Evolutionary conservation across 73 alveolate genomes (phyloP).

Genomic region (Paramecium caudatum): DNA sequence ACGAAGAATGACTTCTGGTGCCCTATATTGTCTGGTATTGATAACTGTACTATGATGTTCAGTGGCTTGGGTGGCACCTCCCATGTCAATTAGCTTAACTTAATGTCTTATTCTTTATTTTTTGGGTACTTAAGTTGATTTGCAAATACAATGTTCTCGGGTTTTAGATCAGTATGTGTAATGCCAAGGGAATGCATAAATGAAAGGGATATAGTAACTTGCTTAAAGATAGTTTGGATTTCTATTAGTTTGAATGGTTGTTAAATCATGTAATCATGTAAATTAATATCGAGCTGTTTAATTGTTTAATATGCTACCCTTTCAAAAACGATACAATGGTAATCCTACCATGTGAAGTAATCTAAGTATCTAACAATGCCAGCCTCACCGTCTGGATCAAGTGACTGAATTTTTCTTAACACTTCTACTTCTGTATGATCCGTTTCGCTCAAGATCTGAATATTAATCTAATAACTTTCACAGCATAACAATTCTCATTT

Average conservation of each 20-base stretch:
- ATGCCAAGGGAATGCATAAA: conserved; percentile 76
- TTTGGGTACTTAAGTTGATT: conserved; percentile 75
- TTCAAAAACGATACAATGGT: conserved; percentile 45
- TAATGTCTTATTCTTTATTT: conserved; percentile 69
- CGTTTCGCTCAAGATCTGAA: conserved; percentile 59
- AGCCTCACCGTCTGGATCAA: conserved; percentile 65
- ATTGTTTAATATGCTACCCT: conserved; percentile 44
- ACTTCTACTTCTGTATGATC: conserved; percentile 64
- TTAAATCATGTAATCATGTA: neutral
- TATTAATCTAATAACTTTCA: conserved; percentile 59
- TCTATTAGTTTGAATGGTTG: neutral
- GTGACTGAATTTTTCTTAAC: conserved; percentile 11
- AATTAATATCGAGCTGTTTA: conserved; percentile 44
- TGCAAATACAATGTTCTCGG: conserved; percentile 95
- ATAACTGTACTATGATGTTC: conserved; percentile 91
- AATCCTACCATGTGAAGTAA: conserved; percentile 57
- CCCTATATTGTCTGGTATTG: conserved; percentile 97
- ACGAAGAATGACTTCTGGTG: conserved; percentile 97
- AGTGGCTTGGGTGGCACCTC: conserved; percentile 92
- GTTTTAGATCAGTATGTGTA: conserved; percentile 98
- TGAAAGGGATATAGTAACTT: neutral
- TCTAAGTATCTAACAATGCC: conserved; percentile 57
- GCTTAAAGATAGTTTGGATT: conserved; percentile 1
- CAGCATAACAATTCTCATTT: neutral
- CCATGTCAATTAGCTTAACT: conserved; percentile 96